phyloP scores from a whole-genome alignment of 108 stramenopile genomes.

The Fragilaria radians region DNA sequence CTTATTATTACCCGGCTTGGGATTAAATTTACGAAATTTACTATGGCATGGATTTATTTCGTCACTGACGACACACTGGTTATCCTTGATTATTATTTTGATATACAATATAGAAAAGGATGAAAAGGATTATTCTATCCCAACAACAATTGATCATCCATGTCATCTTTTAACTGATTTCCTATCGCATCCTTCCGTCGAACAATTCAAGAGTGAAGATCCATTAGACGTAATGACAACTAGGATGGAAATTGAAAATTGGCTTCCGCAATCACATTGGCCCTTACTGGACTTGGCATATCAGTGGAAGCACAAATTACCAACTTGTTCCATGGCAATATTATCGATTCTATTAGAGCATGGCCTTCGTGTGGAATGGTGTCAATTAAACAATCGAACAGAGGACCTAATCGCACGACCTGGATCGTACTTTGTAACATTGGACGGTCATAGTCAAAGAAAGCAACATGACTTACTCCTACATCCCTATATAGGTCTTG shows the following conservation, averaged over 20 bases:
- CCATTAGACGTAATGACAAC: not conserved
- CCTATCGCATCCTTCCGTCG: not conserved
- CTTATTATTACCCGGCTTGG: conserved; percentile 38
- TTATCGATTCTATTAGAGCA: conserved; percentile 44
- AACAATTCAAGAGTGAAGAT: conserved; percentile 14
- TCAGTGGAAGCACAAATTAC: not conserved
- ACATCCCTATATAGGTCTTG: conserved; percentile 34
- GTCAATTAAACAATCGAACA: conserved; percentile 35
- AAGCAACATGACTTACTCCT: conserved; percentile 55
- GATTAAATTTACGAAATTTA: conserved; percentile 63
- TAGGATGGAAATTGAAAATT: conserved; percentile 4
- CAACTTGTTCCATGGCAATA: conserved; percentile 21
- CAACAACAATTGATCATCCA: too few relatives aligned
- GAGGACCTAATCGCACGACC: conserved; percentile 38
- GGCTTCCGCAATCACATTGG: conserved; percentile 10
- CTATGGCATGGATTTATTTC: conserved; percentile 63
- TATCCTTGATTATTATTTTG: conserved; percentile 38
- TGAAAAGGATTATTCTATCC: not conserved
- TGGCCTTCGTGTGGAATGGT: conserved; percentile 47
- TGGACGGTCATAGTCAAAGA: conserved; percentile 66
- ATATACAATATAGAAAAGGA: conserved; percentile 4
- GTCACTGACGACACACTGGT: conserved; percentile 47
- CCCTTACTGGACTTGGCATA: not conserved
- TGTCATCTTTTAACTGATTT: not conserved
- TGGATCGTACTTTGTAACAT: conserved; percentile 47